phyloP scores from a whole-genome alignment of 2,329 filamentous ascomycete species.

The Pseudogymnoascus sp. region DNA sequence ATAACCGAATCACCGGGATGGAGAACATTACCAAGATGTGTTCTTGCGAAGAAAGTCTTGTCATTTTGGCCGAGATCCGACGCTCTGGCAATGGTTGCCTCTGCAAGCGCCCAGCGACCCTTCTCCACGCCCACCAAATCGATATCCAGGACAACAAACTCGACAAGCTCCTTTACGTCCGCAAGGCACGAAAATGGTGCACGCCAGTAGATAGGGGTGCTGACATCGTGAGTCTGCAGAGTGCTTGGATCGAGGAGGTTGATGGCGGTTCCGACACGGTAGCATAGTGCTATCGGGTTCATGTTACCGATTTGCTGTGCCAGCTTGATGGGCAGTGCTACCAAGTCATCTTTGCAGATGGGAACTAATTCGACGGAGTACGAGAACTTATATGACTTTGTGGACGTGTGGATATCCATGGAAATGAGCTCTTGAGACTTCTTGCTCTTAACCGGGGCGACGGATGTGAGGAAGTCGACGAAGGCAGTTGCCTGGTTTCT shows the following conservation, averaged over 20 bases:
- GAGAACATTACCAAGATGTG: conserved; percentile 78
- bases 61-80: conserved; percentile 82
- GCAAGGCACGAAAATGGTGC: conserved; percentile 76
- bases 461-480: conserved; percentile 79
- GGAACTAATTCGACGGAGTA: conserved; percentile 85
- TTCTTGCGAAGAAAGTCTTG: conserved; percentile 79
- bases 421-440: conserved; percentile 91
- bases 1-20: conserved; percentile 86
- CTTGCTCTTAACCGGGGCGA: conserved; percentile 69
- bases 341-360: conserved; percentile 93
- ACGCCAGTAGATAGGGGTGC: conserved; percentile 79
- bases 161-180: conserved; percentile 74
- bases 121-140: conserved; percentile 67
- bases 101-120: conserved; percentile 75
- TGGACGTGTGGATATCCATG: conserved; percentile 81
- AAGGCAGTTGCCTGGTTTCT: conserved; percentile 89
- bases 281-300: conserved; percentile 73
- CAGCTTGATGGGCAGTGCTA: conserved; percentile 83
- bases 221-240: conserved; percentile 81
- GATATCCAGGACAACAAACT: conserved; percentile 93
- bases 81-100: conserved; percentile 79
- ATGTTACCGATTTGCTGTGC: conserved; percentile 87
- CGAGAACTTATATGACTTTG: conserved; percentile 89
- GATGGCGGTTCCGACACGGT: conserved; percentile 79
- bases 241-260: conserved; percentile 86